Evolutionary conservation across 1,284 basidiomycete species (phyloP).

Genomic region (Chalciporus sp.): DNA sequence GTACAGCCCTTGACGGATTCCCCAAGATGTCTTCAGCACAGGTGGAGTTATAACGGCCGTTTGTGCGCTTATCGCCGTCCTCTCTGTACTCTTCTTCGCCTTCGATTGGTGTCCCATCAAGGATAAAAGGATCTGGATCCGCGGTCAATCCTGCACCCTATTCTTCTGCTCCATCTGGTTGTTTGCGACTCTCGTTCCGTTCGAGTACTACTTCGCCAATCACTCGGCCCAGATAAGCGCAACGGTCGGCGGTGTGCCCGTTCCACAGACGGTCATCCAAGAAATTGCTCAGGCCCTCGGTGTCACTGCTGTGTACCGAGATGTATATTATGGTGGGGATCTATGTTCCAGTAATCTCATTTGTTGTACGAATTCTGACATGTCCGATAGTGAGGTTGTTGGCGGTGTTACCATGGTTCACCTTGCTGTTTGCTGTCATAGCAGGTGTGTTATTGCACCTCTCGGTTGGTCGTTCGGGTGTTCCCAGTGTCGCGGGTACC

Average conservation of each 20-base stretch:
- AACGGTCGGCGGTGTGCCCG: constrained; percentile 36
- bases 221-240: constrained; percentile 49
- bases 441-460: constrained; percentile 38
- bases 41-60: constrained; percentile 50
- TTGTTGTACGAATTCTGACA: neutral
- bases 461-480: constrained; percentile 8
- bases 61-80: constrained; percentile 43
- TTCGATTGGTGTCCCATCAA: constrained; percentile 32
- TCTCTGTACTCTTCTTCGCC: constrained; percentile 38
- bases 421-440: constrained; percentile 44
- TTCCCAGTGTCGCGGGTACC: neutral
- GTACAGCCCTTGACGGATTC: neutral
- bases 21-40: constrained; percentile 46
- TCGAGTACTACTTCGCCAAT: constrained; percentile 53
- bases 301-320: constrained; percentile 47
- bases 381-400: constrained; percentile 42
- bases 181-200: constrained; percentile 55
- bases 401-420: constrained; percentile 53
- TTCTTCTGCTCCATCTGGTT: constrained; percentile 51
- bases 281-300: constrained; percentile 42
- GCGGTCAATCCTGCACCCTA: constrained; percentile 42
- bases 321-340: constrained; percentile 48
- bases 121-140: constrained; percentile 29
- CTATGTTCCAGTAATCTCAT: neutral
- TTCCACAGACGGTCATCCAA: constrained; percentile 46